Percentiles rank a stretch among this genome's conserved stretches.
These are phyloP conservation scores for Lactifluus volemus DNA, from an alignment of 768 basidiomycete species.

Conservation along the genomic window DNA sequence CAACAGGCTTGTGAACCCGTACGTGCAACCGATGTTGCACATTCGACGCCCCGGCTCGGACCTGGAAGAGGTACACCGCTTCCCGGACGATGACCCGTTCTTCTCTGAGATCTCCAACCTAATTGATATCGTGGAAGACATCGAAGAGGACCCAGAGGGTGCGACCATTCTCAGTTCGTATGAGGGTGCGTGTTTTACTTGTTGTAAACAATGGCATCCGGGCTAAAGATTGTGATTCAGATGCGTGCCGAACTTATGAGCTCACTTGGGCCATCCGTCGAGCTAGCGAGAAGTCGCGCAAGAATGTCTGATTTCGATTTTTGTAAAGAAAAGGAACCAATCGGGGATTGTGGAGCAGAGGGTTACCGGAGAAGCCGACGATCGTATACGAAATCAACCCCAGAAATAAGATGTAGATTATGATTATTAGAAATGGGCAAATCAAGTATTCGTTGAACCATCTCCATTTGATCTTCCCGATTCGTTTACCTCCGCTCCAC, in stretches of 20 bases:
- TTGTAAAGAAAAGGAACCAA: not conserved
- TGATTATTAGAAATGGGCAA: not conserved
- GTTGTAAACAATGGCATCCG: too few species aligned
- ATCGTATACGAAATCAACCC: not conserved
- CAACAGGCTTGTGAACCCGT: conserved; percentile 80
- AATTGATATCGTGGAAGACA: conserved; percentile 84
- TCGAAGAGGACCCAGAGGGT: conserved; percentile 77
- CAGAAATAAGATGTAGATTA: not conserved
- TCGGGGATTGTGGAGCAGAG: not conserved
- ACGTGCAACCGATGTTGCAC: conserved; percentile 83
- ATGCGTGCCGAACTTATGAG: conserved; percentile 83
- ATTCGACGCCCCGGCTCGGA: conserved; percentile 81
- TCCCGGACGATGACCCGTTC: conserved; percentile 84
- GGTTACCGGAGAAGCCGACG: not conserved
- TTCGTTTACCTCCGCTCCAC: not conserved
- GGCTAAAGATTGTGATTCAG: conserved; percentile 28
- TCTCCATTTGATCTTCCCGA: not conserved
- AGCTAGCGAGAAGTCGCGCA: conserved; percentile 60
- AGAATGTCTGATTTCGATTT: conserved; percentile 7
- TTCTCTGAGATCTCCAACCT: conserved; percentile 90
- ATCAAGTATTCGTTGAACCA: not conserved
- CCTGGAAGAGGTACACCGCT: conserved; percentile 56
- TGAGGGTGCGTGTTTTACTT: conserved; percentile 47
- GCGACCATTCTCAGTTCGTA: conserved; percentile 75
- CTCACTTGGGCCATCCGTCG: conserved; percentile 90